Base-by-base conservation (phyloP, 257 asterid species). In the Solanum habrochaites region DNA sequence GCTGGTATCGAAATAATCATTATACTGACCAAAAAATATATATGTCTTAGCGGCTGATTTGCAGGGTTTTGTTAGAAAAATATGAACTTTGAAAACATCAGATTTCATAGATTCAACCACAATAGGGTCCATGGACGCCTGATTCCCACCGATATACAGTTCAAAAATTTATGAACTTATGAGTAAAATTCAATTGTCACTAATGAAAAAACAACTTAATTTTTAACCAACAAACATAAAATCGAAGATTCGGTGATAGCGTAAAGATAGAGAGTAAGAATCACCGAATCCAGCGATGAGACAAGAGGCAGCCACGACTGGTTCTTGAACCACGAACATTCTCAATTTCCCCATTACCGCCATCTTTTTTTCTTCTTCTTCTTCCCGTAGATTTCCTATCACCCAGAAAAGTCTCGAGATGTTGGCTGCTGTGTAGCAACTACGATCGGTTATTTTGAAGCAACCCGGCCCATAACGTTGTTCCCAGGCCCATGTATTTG, bases 201-300 rank as follows among this genome's bases (percentile, higher is more conserved):
- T 4, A 16, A 32, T 69, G 75, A 31, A 69, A 14, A 14, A 64
- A 56, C 64, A 8, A 49, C 35, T 31, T n/a, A 77, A 77, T 42
- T 27, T 25, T 78, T 27, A 32, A 45, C 5, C 12, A 6, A 23
- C 32, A 40, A 74, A 23, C 18, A 40, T 45, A 78, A 78, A 45
- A 78, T 78, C 66, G 25, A 15, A 77, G 83, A 43, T 75, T 75
- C 16, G 37, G 23, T 4, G 42, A 45, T 15, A 8, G 40, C 8
- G 60, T 77, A 39, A 12, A 49, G 37, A 45, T 42, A 52, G 89
- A 85, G 16, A 85, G 10, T 11, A 49, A 75, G 20, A 88, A 91
- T 83, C 60, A 96, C 98, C 99, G 37, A 96, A 90, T 71, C 98
- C 99, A 37, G 95, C 98, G 89, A 96, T 93, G 85, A 96, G 93